Evolutionary conservation across 2,329 filamentous ascomycete species (phyloP), one percentile per base, ranked within the genome.

Genomic region (Biscogniauxia marginata): DNA sequence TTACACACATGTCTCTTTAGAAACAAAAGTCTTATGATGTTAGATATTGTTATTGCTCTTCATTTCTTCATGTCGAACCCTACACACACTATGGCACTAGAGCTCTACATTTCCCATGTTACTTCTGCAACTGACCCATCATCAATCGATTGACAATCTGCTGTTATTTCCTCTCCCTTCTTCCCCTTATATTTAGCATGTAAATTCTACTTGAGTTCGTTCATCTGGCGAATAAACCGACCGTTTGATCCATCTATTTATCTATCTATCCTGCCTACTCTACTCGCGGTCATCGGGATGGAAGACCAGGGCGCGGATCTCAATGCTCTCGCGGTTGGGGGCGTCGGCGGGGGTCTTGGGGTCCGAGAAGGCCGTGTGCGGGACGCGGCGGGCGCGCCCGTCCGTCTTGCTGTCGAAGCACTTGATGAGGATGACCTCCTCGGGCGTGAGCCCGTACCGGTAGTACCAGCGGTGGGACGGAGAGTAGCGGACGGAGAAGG

Each of bases 371-470:
- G 82, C 79, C 5, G 77, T 76, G 62, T 85, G 83, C n/a, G 82
- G 81, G 25, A 82, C 77, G 3, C 81, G 67, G 8, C 81, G 73
- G 5, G 81, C 79, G 22, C 79, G 69, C 0, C 80, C 81, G 65
- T 84, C 81, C 21, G 73, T 73, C 74, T 83, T 81, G 22, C 74
- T 81, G 67, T 87, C 84, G 64, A 81, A 86, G 63, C 82, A 85
- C 68, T 86, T 87, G 70, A 87, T 83, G 46, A 87, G 63, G 3
- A 83, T 73, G 3, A 82, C 79, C 71, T 87, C 77, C 3, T 79
- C 73, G 0, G 82, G 81, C 0, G 72, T 75, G 65, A 84, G 77
- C 1, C 73, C 74, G 49, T 74, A 74, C 57, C 80, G 74, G 67
- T 82, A 85, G 65, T 78, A 80, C 82, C 82, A 85, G 63, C 70